A percentile compares a stretch with the other conserved stretches of the same genome.
Evolutionary conservation across 2,329 filamentous ascomycete genomes (phyloP).

Genomic region (Ophiocordyceps sinensis): DNA sequence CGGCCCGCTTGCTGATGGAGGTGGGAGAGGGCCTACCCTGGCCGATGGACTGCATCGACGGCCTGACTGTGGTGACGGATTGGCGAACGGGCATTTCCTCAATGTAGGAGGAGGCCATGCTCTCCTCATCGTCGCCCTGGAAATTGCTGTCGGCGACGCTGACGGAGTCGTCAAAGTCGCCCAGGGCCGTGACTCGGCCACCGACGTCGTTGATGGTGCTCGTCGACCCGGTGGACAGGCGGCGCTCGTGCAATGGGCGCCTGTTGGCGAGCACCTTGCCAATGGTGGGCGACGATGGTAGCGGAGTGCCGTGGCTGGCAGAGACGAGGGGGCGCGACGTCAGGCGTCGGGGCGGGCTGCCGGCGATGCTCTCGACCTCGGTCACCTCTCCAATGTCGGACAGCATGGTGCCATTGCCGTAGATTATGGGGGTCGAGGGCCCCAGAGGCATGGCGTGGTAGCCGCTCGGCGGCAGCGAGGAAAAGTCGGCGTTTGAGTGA

Average conservation of each 20-base stretch:
- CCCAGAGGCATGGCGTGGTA: constrained; percentile 30
- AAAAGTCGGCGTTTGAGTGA: constrained; percentile 23
- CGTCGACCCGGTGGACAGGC: constrained; percentile 42
- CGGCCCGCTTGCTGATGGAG: constrained; percentile 67
- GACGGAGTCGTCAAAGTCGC: constrained; percentile 45
- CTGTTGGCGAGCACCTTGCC: constrained; percentile 28
- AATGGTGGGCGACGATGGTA: constrained; percentile 31
- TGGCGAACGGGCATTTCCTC: constrained; percentile 25
- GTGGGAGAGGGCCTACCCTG: constrained; percentile 57
- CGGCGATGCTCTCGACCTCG: constrained; percentile 35
- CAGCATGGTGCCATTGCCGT: constrained; percentile 55
- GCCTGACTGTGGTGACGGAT: constrained; percentile 4
- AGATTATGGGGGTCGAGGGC: constrained; percentile 50
- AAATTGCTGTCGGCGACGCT: constrained; percentile 53
- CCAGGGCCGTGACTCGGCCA: constrained; percentile 33
- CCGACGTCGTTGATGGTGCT: constrained; percentile 41
- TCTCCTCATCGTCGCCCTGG: constrained; percentile 54
- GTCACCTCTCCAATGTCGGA: constrained; percentile 49
- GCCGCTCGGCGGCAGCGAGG: constrained; percentile 23
- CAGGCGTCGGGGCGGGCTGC: constrained; percentile 23
- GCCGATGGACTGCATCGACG: constrained; percentile 6
- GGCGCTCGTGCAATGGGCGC: constrained; percentile 31
- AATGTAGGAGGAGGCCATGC: constrained; percentile 41
- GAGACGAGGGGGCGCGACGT: constrained; percentile 20
- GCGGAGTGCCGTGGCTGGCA: constrained; percentile 16